Base-by-base conservation (phyloP, 805 yeast species). In the Candida succiphila region DNA sequence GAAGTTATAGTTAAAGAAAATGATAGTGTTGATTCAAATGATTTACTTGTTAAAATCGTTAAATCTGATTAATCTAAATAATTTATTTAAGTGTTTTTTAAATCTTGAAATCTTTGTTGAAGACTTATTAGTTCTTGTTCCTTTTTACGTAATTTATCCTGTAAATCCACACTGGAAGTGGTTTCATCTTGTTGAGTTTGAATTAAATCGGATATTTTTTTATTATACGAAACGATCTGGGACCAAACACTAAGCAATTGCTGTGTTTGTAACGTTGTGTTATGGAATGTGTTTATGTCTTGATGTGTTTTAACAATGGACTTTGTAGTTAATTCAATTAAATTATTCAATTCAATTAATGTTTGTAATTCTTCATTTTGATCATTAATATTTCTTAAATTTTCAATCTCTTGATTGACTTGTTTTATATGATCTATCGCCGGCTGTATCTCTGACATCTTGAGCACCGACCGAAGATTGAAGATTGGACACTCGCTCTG, bases 11-110 rank as follows among this genome's bases (percentile, higher is more conserved):
- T 86, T 43, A 78, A 78, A 60, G 94, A 85, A 55, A 95, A 95
- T 48, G 98, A 92, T 52, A 79, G 89, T 33, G 96, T 92, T 31
- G 98, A 88, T 51, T 95, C 96, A 35, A 78, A 82, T 43, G 99
- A 92, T 57, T 67, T 92, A 60, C 67, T 94, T 44, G 78, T 79
- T 46, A 67, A 67, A 52, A 64, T 82, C 42, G 69, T 56, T 33
- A 65, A 61, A 44, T 55, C 46, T 17, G 41, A 22, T 16, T 25
- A 23, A 14, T 10, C n/a, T 27, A 21, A 8, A n/a, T 13, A 5
- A 17, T 6, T n/a, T n/a, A n/a, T 27, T 27, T 30, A 18, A 15
- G 22, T 19, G 18, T 24, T 18, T 23, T 28, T 34, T 34, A 25
- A 23, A n/a, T 29, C n/a, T n/a, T n/a, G n/a, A n/a, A n/a, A n/a